Evolutionary conservation across 1,139 yeast species (phyloP), one percentile per base, ranked within the genome.

Genomic region (Diutina ranongensis): DNA sequence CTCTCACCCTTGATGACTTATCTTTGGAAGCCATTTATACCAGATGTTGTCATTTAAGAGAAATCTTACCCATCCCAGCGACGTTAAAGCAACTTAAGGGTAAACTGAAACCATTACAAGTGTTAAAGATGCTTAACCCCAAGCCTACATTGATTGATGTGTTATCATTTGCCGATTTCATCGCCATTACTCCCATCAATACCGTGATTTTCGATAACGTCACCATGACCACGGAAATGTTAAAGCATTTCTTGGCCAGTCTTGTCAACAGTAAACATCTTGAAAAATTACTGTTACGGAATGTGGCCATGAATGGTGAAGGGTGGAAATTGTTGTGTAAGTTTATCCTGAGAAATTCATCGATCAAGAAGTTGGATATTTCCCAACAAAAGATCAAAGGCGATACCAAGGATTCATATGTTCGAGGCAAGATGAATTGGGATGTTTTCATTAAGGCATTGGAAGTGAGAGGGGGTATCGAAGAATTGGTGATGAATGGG

Each of bases 11-110:
- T 4, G 62, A 56, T 45, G 55, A 69, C 60, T 52, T 79, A 13
- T 69, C 85, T 0, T 64, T 86, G 48, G 94, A 85, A 55, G 76
- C 80, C 40, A 68, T 89, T 15, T 89, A 89, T 60, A 86, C 97
- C 0, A 68, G 97, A 52, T 88, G 97, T 59, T 89, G 97, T 57
- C 97, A 89, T 62, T 68, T 89, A 50, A 71, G 97, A 47, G 97
- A 89, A 57, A 89, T 89, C 46, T 64, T 89, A 52, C 97, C 97
- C 1, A 88, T 89, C 49, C 94, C 95, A 1, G 95, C 95, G 0
- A 87, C 94, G 0, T 61, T 87, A 54, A 83, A 82, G 55, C 97
- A 89, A 59, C 72, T 89, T 49, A 84, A 83, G 57, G 80, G 80
- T 50, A 85, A 85, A 55, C 62, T 79, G 1, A 74, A 80, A 40